Base-by-base conservation (phyloP, 345 rosid genomes). In the Lepidium sativum region DNA sequence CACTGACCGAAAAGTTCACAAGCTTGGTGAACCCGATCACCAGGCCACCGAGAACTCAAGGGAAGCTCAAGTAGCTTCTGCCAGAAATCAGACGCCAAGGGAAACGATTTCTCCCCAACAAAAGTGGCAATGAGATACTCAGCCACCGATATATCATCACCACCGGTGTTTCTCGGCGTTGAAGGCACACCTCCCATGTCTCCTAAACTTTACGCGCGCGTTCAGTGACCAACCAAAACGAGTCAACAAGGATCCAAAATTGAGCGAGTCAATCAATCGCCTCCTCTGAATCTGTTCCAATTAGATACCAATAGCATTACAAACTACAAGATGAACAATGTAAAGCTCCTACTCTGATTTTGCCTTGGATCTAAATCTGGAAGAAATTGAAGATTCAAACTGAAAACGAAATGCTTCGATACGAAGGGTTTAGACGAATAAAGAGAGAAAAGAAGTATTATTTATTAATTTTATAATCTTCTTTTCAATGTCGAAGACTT, bases 101-200 rank as follows among this genome's bases (percentile, higher is more conserved):
- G 95, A 62, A 90, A 84, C 52, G 96, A 85, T 75, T 90, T 88
- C 78, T 86, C 95, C n/a, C 97, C 99, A 53, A 94, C 91, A 15
- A 94, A 84, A n/a, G 86, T 72, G 4, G 82, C 79, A 63, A 88
- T 85, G 75, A 91, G 80, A 57, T 86, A 78, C 79, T 85, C 97
- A 31, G 68, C 50, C 59, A 83, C 35, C 11, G 76, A 65, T 31
- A 83, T 86, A 54, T 86, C 59, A 65, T 86, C 88, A 74, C 51
- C 80, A 73, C 66, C 74, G 60, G 72, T 33, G 12, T 53, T 68
- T 33, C 82, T 79, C 73, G 95, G 96, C 77, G 95, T 86, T 13
- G 99, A 94, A 74, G 99, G 89, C 65, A 59, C 92, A 18, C 83
- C 87, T 54, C 99, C 97, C 99, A 91, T 91, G 31, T 18, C 50